These are phyloP conservation scores for Nicotiana undulata DNA, from an alignment of 257 asterid genomes.

Conservation along the genomic window DNA sequence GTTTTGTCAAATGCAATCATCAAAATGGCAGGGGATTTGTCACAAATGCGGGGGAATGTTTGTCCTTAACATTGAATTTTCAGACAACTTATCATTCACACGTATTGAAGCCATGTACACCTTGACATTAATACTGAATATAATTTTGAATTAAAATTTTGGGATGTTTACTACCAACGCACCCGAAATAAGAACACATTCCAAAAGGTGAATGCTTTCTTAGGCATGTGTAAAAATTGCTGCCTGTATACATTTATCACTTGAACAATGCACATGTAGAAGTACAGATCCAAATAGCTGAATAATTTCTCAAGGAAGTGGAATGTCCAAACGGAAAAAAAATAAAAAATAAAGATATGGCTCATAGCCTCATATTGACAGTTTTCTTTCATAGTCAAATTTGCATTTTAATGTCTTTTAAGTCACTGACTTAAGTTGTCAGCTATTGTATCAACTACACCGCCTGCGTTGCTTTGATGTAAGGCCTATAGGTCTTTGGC, in stretches of 20 bases:
- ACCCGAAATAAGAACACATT: too few species aligned
- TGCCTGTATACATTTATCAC: background rate
- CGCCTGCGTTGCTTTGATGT: too few species aligned
- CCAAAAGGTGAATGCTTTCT: too few species aligned
- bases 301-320: background rate
- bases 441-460: too few species aligned
- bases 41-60: background rate
- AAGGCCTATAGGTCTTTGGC: too few species aligned
- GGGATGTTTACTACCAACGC: too few species aligned
- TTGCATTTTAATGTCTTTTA: background rate
- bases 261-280: background rate
- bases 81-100: background rate
- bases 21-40: background rate
- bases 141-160: too few species aligned
- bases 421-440: background rate
- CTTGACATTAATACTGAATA: background rate
- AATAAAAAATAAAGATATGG: too few species aligned
- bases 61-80: background rate
- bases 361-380: too few species aligned
- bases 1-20: background rate
- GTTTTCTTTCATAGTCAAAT: background rate
- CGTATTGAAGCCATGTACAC: background rate
- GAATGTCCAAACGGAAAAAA: background rate
- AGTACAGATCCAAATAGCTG: background rate
- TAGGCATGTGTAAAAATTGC: too few species aligned